Evolutionary conservation across 306 rosid genomes (phyloP).

Genomic region (Glycine tomentella): DNA sequence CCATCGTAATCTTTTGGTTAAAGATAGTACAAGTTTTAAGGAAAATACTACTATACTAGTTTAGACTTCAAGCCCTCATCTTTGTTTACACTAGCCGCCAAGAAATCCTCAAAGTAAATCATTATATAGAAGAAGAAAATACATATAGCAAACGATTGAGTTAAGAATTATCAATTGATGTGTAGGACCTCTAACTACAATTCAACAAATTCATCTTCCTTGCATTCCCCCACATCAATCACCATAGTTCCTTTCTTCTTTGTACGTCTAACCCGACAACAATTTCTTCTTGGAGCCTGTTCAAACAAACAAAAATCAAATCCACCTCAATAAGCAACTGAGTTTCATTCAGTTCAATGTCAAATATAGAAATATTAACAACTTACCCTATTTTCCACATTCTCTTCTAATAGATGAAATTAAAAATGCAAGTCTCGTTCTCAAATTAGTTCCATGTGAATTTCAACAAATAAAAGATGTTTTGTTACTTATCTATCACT

Average conservation of each 20-base stretch:
- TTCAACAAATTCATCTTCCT: conserved; percentile 60
- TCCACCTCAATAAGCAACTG: background rate
- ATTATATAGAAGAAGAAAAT: background rate
- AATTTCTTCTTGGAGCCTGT: conserved; percentile 80
- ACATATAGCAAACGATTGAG: conserved; percentile 9
- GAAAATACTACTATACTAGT: background rate
- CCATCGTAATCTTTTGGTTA: background rate
- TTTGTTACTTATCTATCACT: no score
- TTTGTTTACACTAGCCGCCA: conserved; percentile 24
- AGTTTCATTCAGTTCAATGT: background rate
- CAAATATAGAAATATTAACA: background rate
- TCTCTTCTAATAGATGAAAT: no score
- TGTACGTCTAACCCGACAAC: conserved; percentile 59
- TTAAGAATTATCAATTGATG: conserved; percentile 26
- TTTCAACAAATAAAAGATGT: no score
- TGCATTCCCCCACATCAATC: conserved; percentile 70
- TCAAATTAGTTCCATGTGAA: no score
- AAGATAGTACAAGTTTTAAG: background rate
- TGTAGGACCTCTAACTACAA: conserved; percentile 40
- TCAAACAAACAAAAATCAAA: conserved; percentile 35
- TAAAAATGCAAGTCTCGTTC: no score
- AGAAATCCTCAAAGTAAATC: background rate
- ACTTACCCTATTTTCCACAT: no score
- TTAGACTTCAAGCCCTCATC: conserved; percentile 23
- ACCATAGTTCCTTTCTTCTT: conserved; percentile 53